These are phyloP conservation scores for Termitomyces eurrhizus DNA, from an alignment of 768 basidiomycete genomes.

Conservation along the genomic window DNA sequence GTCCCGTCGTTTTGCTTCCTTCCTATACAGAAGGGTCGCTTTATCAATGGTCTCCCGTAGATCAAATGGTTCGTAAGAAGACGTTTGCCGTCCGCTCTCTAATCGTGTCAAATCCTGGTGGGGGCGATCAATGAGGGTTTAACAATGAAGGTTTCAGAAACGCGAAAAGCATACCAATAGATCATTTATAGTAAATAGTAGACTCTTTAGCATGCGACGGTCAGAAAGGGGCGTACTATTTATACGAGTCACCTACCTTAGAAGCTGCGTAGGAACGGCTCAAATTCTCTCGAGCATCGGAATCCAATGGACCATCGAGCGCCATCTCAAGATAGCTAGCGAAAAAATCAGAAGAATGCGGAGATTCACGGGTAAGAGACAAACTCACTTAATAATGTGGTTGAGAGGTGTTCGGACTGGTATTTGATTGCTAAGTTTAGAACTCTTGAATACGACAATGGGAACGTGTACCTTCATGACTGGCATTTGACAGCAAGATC, in stretches of 20 bases:
- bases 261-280: constrained; percentile 71
- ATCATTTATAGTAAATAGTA: constrained; percentile 83
- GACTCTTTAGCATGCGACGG: constrained; percentile 33
- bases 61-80: constrained; percentile 75
- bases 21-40: constrained; percentile 56
- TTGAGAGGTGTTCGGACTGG: constrained; percentile 72
- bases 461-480: constrained; percentile 61
- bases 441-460: neutral
- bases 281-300: constrained; percentile 72
- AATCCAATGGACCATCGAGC: constrained; percentile 67
- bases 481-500: constrained; percentile 73
- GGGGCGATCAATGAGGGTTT: neutral
- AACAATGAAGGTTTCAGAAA: neutral
- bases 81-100: constrained; percentile 71
- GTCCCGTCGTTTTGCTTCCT: constrained; percentile 60
- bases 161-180: constrained; percentile 42
- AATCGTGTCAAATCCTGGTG: constrained; percentile 67
- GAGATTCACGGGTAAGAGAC: neutral
- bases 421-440: neutral
- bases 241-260: constrained; percentile 37
- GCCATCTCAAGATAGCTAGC: constrained; percentile 75
- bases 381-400: constrained; percentile 73
- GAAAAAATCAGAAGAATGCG: neutral
- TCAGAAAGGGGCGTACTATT: neutral
- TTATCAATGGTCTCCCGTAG: constrained; percentile 56